Conservation (phyloP, 371 early-diverging fungal species). For the Lichtheimia ornata region DNA sequence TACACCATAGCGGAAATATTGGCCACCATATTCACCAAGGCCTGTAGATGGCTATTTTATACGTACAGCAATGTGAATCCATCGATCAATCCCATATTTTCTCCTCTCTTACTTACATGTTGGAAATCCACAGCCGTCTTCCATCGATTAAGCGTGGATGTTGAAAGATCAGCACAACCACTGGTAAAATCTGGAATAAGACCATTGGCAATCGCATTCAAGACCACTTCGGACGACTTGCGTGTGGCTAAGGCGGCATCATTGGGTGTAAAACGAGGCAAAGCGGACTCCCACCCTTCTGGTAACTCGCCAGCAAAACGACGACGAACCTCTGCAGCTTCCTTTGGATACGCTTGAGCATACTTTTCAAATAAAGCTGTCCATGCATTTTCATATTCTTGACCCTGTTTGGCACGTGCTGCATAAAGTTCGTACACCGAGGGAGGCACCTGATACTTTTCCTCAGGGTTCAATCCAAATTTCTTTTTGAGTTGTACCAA, state of each 20-base stretch:
- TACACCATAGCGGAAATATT: slow-evolving; percentile 96
- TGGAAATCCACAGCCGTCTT: slow-evolving; percentile 90
- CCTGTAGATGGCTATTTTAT: slow-evolving; percentile 40
- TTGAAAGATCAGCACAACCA: slow-evolving; percentile 96
- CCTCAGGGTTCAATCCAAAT: slow-evolving; percentile 77
- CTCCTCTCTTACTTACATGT: slow-evolving; percentile 33
- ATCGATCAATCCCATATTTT: not conserved
- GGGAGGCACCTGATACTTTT: slow-evolving; percentile 67
- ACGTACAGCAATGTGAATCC: not conserved
- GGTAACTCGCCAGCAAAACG: slow-evolving; percentile 72
- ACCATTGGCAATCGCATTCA: slow-evolving; percentile 75
- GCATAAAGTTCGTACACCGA: slow-evolving; percentile 64
- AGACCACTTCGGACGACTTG: slow-evolving; percentile 75
- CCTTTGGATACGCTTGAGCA: slow-evolving; percentile 51
- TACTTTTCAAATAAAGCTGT: slow-evolving; percentile 64
- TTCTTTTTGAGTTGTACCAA: slow-evolving; percentile 78
- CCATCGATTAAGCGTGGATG: slow-evolving; percentile 91
- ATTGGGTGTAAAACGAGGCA: slow-evolving; percentile 74
- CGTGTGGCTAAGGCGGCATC: slow-evolving; percentile 82
- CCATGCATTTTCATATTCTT: slow-evolving; percentile 70
- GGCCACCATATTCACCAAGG: slow-evolving; percentile 82
- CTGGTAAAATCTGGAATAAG: slow-evolving; percentile 82
- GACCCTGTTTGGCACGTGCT: slow-evolving; percentile 55
- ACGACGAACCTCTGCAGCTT: slow-evolving; percentile 73
- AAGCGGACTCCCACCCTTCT: slow-evolving; percentile 58